Evolutionary conservation across 768 basidiomycete species (phyloP).

Genomic region (Tephrocybe rancida): DNA sequence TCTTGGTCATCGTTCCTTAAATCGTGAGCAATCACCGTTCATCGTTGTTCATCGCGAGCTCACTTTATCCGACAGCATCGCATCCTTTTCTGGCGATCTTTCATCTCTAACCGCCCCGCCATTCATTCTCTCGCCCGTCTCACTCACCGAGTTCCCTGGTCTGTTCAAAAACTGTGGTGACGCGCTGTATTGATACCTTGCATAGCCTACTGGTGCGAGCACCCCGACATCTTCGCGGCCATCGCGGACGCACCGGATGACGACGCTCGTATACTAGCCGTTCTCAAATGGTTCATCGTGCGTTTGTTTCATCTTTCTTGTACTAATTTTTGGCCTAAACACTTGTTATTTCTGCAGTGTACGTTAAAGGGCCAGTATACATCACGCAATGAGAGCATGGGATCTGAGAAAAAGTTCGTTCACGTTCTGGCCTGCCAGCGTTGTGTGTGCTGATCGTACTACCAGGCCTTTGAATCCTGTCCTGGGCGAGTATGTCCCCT

Average conservation of each 20-base stretch:
- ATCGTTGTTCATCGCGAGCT: conserved; percentile 10
- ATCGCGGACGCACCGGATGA: conserved; percentile 78
- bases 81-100: conserved; percentile 86
- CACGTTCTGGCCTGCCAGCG: neutral
- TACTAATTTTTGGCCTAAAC: conserved; percentile 1
- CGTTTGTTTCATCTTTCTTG: conserved; percentile 25
- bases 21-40: conserved; percentile 54
- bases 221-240: conserved; percentile 84
- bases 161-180: conserved; percentile 20
- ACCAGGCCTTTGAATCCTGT: conserved; percentile 92
- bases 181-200: neutral
- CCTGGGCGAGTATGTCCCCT: conserved; percentile 76
- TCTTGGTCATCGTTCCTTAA: conserved; percentile 93
- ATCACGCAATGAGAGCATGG: conserved; percentile 92
- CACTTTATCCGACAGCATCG: conserved; percentile 54
- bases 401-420: conserved; percentile 94
- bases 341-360: conserved; percentile 43
- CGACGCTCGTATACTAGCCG: conserved; percentile 74
- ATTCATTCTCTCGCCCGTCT: conserved; percentile 90
- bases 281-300: conserved; percentile 96
- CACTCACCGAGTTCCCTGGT: conserved; percentile 93
- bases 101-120: conserved; percentile 84
- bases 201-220: conserved; percentile 95
- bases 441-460: neutral
- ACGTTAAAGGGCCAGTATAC: conserved; percentile 97